Conservation (phyloP, 306 rosid species). For the Pterocarpus macrocarpus region DNA sequence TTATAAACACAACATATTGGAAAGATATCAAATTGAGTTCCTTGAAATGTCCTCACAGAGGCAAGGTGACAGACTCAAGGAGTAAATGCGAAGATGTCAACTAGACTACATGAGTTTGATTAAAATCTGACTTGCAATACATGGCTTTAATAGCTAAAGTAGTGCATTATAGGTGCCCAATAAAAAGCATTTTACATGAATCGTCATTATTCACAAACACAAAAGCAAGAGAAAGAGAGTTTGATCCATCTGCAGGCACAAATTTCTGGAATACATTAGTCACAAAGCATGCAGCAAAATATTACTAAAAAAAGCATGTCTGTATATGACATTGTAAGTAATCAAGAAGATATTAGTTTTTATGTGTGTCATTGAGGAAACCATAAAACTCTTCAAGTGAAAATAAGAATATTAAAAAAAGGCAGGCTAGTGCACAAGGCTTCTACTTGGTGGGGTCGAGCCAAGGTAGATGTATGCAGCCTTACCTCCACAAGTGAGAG, state of each 20-base stretch:
- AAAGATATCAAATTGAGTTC: background rate
- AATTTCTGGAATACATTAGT: background rate
- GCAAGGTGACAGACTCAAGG: background rate
- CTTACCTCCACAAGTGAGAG: no score
- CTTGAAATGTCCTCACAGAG: slow-evolving; percentile 21
- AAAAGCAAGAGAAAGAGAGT: slow-evolving; percentile 2
- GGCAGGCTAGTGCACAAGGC: no score
- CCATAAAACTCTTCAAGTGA: slow-evolving; percentile 27
- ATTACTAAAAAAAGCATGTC: background rate
- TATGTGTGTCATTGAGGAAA: slow-evolving; percentile 11
- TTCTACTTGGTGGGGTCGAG: no score
- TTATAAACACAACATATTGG: background rate
- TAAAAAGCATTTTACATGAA: background rate
- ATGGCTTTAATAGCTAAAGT: slow-evolving; percentile 11
- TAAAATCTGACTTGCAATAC: slow-evolving; percentile 28
- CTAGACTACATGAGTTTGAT: background rate
- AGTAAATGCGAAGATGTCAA: slow-evolving; percentile 17
- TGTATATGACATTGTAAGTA: background rate
- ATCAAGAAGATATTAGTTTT: slow-evolving; percentile 5
- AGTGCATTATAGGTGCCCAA: background rate
- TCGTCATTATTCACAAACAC: slow-evolving; percentile 21
- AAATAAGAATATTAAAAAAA: background rate
- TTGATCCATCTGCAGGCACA: background rate
- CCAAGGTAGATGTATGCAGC: no score
- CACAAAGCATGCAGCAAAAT: no score